Percentiles rank a stretch among this genome's conserved stretches.
These are phyloP conservation scores for Xylariaceae sp. DNA, from an alignment of 2,329 filamentous ascomycete genomes.

Conservation along the genomic window DNA sequence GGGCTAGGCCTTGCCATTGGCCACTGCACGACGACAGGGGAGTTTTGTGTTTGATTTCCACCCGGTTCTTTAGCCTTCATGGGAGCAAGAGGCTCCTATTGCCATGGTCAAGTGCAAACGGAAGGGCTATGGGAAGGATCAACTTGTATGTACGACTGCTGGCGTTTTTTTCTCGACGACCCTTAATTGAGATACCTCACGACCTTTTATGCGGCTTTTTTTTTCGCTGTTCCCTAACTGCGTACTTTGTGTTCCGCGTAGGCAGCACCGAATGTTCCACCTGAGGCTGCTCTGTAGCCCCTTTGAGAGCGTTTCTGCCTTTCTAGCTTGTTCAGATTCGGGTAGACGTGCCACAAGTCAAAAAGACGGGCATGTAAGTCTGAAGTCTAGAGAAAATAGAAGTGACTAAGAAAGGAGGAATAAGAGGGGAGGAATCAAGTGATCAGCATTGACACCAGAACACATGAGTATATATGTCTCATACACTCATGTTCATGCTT, in stretches of 20 bases:
- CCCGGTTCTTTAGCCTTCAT: conserved; percentile 30
- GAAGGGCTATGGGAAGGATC: conserved; percentile 24
- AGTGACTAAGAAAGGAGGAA: neutral
- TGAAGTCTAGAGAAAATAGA: neutral
- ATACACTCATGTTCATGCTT: neutral
- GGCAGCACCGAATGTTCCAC: neutral
- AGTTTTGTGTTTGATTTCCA: conserved; percentile 26
- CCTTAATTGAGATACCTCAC: conserved; percentile 41
- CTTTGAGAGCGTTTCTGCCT: neutral
- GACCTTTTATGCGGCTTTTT: conserved; percentile 13
- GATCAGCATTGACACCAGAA: neutral
- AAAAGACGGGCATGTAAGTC: neutral
- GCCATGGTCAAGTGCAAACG: conserved; percentile 14
- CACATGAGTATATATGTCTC: no score
- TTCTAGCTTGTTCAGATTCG: neutral
- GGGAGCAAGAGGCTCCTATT: conserved; percentile 27
- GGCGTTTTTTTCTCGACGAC: conserved; percentile 36
- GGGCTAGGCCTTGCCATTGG: conserved; percentile 23
- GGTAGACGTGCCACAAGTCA: neutral
- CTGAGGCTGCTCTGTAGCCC: neutral
- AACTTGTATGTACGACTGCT: conserved; percentile 43
- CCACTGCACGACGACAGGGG: conserved; percentile 16
- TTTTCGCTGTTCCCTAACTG: neutral
- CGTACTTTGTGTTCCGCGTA: no score
- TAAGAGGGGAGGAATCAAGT: neutral